Base-by-base conservation (phyloP, 2,329 filamentous ascomycete species). In the Pseudonectria buxi region DNA sequence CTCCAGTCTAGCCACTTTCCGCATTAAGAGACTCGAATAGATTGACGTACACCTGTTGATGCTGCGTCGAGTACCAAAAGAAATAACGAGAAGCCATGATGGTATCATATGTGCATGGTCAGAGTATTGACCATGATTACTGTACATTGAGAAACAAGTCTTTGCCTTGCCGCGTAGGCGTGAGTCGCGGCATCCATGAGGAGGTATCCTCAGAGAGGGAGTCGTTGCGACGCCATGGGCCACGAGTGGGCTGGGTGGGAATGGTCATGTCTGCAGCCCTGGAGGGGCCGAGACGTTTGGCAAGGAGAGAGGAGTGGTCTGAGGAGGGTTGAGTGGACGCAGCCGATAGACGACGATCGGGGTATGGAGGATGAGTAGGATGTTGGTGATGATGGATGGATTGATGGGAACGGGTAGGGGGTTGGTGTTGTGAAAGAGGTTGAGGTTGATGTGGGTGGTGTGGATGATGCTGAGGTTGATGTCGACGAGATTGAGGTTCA, bases 111-210 rank as follows among this genome's bases (percentile, higher is more conserved):
- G 26, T 27, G 37, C 45, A 35, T 36, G 30, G 26, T 32, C 34
- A 31, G 14, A 28, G 24, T 14, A 12, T 36, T 28, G 14, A 35
- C 24, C 33, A 15, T 32, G 14, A 28, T 47, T 41, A 76, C 41
- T 69, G 65, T 42, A 78, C 72, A 45, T 72, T 71, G 46, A 78
- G 51, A 45, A 73, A 81, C 40, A 86, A 51, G 53, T 85, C 79
- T 16, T 81, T 75, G 0, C 82, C 81, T 32, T 76, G 68, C 41
- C 78, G 64, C 37, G 76, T 79, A 3, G 82, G 82, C 30, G 81
- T 86, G 48, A 86, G 51, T 45, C 70, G 72, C 3, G 80, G 80
- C 46, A 78, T 33, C 57, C 57, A 61, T 15, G 45, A 40, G 14
- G 53, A 47, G 15, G 54, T 50, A 6, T 45, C 18, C 18, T 22